Evolutionary conservation across 352 stramenopile species (phyloP).

Genomic region (Globisporangium rhizosaccharum): DNA sequence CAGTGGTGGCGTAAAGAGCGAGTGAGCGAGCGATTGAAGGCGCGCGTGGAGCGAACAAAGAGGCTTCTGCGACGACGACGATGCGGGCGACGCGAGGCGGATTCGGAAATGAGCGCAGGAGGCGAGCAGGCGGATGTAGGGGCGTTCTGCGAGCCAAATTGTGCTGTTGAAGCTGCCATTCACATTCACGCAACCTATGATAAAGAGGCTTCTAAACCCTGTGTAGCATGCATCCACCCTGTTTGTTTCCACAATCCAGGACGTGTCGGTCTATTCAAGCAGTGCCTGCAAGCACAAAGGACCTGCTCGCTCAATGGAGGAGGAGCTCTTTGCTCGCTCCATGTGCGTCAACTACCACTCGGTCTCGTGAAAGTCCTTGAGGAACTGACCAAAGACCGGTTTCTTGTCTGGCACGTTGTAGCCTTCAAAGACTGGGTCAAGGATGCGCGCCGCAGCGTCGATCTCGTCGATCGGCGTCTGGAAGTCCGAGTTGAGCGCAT

Average conservation of each 20-base stretch:
- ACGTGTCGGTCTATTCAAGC: too few relatives aligned
- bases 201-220: too few relatives aligned
- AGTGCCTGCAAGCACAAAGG: too few relatives aligned
- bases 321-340: background rate
- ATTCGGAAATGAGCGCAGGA: slow-evolving; percentile 18
- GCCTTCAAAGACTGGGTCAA: slow-evolving; percentile 94
- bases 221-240: background rate
- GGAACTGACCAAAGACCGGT: slow-evolving; percentile 73
- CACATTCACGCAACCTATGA: too few relatives aligned
- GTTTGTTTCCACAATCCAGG: background rate
- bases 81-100: slow-evolving; percentile 9
- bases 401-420: slow-evolving; percentile 51
- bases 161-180: background rate
- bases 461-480: slow-evolving; percentile 98
- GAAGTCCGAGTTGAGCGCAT: slow-evolving; percentile 91
- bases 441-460: slow-evolving; percentile 91
- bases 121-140: background rate
- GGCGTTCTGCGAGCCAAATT: background rate
- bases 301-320: background rate
- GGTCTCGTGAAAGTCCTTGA: slow-evolving; percentile 88
- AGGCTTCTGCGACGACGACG: slow-evolving; percentile 1
- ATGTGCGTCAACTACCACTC: slow-evolving; percentile 64
- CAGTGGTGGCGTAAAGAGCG: background rate
- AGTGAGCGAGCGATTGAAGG: background rate
- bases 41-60: too few relatives aligned